Conservation (phyloP, 768 basidiomycete genomes). For the Phylloporus scabripes region DNA sequence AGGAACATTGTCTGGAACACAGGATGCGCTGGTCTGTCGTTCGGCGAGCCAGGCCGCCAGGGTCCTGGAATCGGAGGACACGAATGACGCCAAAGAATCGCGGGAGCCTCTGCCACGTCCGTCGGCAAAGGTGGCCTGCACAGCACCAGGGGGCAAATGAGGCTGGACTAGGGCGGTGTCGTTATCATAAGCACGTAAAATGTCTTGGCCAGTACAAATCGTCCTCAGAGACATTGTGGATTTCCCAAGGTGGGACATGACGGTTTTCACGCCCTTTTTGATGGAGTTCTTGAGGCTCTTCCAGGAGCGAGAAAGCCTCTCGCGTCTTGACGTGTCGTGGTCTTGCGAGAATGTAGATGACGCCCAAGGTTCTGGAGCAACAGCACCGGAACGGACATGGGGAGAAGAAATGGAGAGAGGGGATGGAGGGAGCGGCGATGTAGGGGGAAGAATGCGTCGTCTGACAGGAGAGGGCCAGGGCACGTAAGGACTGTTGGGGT, state of each 20-base stretch:
- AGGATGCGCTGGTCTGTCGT: constrained; percentile 30
- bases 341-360: constrained; percentile 18
- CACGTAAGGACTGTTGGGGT: constrained; percentile 53
- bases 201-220: constrained; percentile 6
- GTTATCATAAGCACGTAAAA: constrained; percentile 9
- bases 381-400: constrained; percentile 35
- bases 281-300: constrained; percentile 31
- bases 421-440: constrained; percentile 29
- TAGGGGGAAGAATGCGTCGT: constrained; percentile 38
- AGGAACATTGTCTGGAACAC: constrained; percentile 22
- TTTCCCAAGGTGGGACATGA: constrained; percentile 16
- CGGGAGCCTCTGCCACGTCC: constrained; percentile 13
- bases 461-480: constrained; percentile 43
- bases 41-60: constrained; percentile 37
- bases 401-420: constrained; percentile 33
- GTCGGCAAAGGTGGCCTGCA: constrained; percentile 1
- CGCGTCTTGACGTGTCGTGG: constrained; percentile 17
- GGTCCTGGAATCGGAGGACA: constrained; percentile 32
- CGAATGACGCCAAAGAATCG: constrained; percentile 25
- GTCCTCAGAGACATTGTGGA: constrained; percentile 12
- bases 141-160: neutral
- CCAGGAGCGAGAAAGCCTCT: constrained; percentile 24
- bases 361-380: constrained; percentile 39
- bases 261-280: constrained; percentile 20
- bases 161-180: neutral